Evolutionary conservation across 1,139 yeast species (phyloP), one percentile per base, ranked within the genome.

Genomic region (Taphrina confusa): DNA sequence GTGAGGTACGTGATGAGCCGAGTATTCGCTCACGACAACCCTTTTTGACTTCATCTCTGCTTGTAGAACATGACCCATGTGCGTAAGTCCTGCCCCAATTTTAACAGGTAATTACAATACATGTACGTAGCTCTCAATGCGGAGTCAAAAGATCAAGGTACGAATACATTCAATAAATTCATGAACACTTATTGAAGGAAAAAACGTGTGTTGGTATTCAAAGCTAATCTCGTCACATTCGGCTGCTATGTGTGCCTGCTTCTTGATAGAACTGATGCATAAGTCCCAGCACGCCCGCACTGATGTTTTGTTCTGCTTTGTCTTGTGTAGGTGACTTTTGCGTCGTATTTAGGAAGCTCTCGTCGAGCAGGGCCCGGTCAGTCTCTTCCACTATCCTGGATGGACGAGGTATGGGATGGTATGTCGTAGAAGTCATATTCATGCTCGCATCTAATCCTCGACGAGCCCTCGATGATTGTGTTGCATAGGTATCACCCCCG

Each of bases 231-330:
- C 12, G 11, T 45, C 50, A 45, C 14, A 47, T 14, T 31, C 34
- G 52, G 18, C 42, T n/a, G n/a, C 22, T 28, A 20, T 33, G 28
- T 18, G 42, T 54, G 22, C 58, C 58, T n/a, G 58, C 60, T 37
- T 56, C 60, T 27, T 56, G 54, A 25, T 56, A 56, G 27, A 56
- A 56, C 14, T 56, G 60, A 46, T 46, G 54, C 60, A 56, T 46
- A 30, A 56, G 34, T 9, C 60, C 60, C 14, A 56, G 33, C 12
- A 56, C 60, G 11, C 60, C 60, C 8, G 54, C 60, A 36, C 47
- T 39, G n/a, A 37, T 36, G 9, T 18, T 14, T 14, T 25, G 47
- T 28, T 20, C 39, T 31, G 12, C 37, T 18, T 31, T 18, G 16
- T 31, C 42, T 4, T 20, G 39, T 14, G 37, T 8, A 3, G 57